These are phyloP conservation scores for Blastobotrys mokoenaii DNA, from an alignment of 805 yeast genomes.

Conservation along the genomic window DNA sequence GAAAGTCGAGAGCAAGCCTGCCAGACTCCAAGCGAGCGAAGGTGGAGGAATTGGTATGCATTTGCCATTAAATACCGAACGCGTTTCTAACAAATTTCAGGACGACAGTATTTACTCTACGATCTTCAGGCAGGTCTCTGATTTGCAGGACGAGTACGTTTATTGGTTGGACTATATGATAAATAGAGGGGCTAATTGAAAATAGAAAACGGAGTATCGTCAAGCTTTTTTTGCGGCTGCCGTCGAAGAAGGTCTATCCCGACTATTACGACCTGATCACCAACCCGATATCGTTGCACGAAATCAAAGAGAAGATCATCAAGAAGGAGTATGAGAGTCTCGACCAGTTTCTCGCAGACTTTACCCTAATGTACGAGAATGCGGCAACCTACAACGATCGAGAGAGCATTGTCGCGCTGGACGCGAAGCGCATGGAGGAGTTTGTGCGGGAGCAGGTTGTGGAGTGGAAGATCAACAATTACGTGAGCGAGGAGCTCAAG, in stretches of 20 bases:
- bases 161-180: neutral
- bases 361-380: slow-evolving; percentile 59
- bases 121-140: neutral
- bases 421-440: slow-evolving; percentile 48
- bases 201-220: neutral
- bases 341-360: slow-evolving; percentile 45
- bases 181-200: neutral
- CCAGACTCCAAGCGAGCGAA: slow-evolving; percentile 3
- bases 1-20: slow-evolving; percentile 1
- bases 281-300: slow-evolving; percentile 52
- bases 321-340: slow-evolving; percentile 27
- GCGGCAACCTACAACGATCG: slow-evolving; percentile 68
- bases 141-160: slow-evolving; percentile 3
- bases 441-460: slow-evolving; percentile 43
- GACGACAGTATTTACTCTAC: neutral
- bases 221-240: slow-evolving; percentile 49
- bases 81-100: neutral
- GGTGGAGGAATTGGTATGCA: neutral
- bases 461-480: slow-evolving; percentile 7
- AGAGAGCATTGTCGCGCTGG: slow-evolving; percentile 54
- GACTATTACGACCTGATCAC: slow-evolving; percentile 69
- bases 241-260: slow-evolving; percentile 68
- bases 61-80: too few relatives aligned
- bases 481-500: slow-evolving; percentile 13
- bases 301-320: slow-evolving; percentile 39